Evolutionary conservation across 306 rosid genomes (phyloP).

Genomic region (Corylus americana): DNA sequence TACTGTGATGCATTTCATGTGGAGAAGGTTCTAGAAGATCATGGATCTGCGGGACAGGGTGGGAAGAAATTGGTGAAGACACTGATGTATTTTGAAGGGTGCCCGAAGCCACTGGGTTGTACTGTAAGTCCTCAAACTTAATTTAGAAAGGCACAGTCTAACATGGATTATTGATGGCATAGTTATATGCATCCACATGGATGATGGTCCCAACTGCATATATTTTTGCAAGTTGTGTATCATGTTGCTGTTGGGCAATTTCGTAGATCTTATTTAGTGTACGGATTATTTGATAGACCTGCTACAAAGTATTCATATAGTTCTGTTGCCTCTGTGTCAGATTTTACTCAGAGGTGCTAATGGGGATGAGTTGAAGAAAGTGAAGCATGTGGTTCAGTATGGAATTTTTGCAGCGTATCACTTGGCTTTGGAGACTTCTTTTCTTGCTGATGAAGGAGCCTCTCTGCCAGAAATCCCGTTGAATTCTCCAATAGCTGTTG

Average conservation of each 20-base stretch:
- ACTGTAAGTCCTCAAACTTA: conserved; percentile 66
- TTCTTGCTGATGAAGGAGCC: conserved; percentile 99
- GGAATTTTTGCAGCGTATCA: conserved; percentile 98
- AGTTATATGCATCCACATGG: conserved; percentile 4
- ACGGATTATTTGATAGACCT: conserved; percentile 3
- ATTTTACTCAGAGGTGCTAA: conserved; percentile 87
- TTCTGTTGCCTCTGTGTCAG: conserved; percentile 48
- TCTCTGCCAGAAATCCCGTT: conserved; percentile 83
- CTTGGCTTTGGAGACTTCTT: conserved; percentile 95
- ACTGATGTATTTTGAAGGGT: conserved; percentile 94
- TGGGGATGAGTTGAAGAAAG: conserved; percentile 83
- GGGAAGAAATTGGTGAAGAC: conserved; percentile 78
- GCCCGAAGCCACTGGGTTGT: conserved; percentile 96
- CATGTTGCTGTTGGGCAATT: conserved; percentile 12
- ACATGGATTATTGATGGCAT: not conserved
- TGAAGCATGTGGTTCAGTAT: conserved; percentile 93
- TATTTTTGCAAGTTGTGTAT: not conserved
- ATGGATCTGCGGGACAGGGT: conserved; percentile 57
- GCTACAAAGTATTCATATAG: conserved; percentile 33
- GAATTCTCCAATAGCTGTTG: conserved; percentile 69
- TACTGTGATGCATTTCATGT: conserved; percentile 82
- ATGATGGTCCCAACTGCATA: conserved; percentile 4
- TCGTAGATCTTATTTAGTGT: not conserved
- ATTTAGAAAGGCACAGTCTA: not conserved
- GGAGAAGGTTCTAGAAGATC: conserved; percentile 74